Conservation (phyloP, 306 rosid species). For the Cercis canadensis region DNA sequence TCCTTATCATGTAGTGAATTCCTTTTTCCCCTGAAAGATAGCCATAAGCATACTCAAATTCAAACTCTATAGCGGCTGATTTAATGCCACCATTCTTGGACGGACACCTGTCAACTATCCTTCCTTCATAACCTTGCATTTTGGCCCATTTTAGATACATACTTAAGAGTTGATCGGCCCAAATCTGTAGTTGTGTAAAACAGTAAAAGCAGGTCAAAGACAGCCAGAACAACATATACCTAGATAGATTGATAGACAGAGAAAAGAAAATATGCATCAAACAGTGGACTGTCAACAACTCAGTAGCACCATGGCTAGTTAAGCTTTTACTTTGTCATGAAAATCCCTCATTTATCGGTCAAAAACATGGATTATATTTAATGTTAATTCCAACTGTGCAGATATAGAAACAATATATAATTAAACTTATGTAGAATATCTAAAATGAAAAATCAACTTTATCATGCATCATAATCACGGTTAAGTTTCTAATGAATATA, state of each 20-base stretch:
- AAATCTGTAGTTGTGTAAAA: conserved; percentile 57
- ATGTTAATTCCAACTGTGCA: background rate
- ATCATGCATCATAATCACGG: conserved; percentile 12
- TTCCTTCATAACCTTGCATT: conserved; percentile 69
- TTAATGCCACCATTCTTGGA: conserved; percentile 62
- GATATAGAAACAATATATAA: conserved; percentile 1
- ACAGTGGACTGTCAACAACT: conserved; percentile 23
- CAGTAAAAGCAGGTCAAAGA: conserved; percentile 35
- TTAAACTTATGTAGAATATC: conserved; percentile 7
- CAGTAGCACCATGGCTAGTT: background rate
- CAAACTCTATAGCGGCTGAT: conserved; percentile 74
- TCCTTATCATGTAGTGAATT: conserved; percentile 62
- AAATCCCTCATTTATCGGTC: conserved; percentile 2
- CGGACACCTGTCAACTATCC: conserved; percentile 64
- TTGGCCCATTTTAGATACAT: conserved; percentile 86
- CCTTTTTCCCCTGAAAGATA: conserved; percentile 86
- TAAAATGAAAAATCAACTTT: conserved; percentile 13
- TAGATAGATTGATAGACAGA: conserved; percentile 29
- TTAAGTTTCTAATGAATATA: conserved; percentile 5
- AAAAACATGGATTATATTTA: background rate
- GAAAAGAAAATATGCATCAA: conserved; percentile 26
- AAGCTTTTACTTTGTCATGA: background rate
- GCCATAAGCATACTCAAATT: conserved; percentile 79
- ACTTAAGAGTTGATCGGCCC: conserved; percentile 71
- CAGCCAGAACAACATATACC: conserved; percentile 11